Base-by-base conservation (phyloP, 768 basidiomycete species). In the Amanita molliuscula region DNA sequence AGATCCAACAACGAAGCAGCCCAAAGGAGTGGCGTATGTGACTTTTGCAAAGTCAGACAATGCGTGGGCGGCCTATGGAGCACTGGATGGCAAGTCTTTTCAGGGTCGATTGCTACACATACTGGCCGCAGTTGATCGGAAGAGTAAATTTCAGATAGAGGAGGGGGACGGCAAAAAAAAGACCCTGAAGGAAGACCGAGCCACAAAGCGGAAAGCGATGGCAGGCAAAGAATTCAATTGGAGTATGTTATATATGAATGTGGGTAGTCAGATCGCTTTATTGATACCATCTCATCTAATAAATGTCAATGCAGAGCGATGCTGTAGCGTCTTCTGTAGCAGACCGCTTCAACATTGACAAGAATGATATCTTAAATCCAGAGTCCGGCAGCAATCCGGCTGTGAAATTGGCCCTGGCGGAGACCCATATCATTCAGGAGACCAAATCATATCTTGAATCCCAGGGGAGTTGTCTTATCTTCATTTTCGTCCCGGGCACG, bases 201-300 rank as follows among this genome's bases (percentile, higher is more conserved):
- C 73, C 18, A 73, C 74, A 29, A 81, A 84, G 59, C 72, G 79
- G 51, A 92, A 84, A 63, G 71, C 77, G 9, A 67, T 61, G 29
- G 82, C 86, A 13, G 83, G 84, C 28, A 82, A 82, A 54, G 86
- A 85, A 50, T 92, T 93, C 61, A 91, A 90, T 63, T 95, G 91
- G 92, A 81, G 84, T 47, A 86, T 92, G 76, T 63, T 98, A 50
- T 97, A 93, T 61, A 93, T 97, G 90, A 98, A 97, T 73, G 95
- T 96, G 71, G 66, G 90, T 83, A 38, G 20, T 41, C 47, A 50
- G 41, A 44, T 6, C 15, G 49, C 31, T 44, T 44, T 33, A 3
- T 6, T 23, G 11, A 13, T 28, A 21, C 36, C 18, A n/a, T 49
- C 48, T 51, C 25, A 41, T 49, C 29, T 40, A 36, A 52, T 53